Base-by-base conservation (phyloP, 169 alveolate genomes). In the Cryptosporidium felis region DNA sequence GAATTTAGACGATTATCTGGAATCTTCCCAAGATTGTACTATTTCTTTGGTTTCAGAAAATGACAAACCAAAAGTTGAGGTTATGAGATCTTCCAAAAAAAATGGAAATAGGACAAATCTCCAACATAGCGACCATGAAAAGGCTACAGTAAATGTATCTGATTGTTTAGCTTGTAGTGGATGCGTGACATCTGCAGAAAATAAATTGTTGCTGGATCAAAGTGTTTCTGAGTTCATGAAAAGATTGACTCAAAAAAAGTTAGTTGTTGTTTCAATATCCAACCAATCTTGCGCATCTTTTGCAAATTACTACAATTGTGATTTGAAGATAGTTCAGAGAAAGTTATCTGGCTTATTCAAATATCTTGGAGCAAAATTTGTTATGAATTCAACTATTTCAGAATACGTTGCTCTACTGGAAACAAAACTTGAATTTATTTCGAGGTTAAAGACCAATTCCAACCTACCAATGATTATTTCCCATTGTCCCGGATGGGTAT, bases 401-500 rank as follows among this genome's bases (percentile, higher is more conserved):
- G 94, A 89, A 44, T 88, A 62, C 59, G 59, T 89, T 41, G 65
- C 89, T 0, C 36, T 82, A 60, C 62, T 62, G 47, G 88, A 81
- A 58, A 49, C 89, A 60, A 88, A 60, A 67, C 49, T 10, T 34
- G 93, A 89, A 81, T 92, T 89, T 56, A 59, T 59, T 21, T 62
- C 60, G 2, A 80, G 93, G 28, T 66, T 62, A 51, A 51, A 82
- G 9, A 49, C 28, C 6, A 60, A 40, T 0, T 30, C 41, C 18
- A 60, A 60, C 3, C 45, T 91, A 23, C 96, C 97, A 14, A 56
- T 95, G 18, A 46, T 95, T 23, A 82, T 95, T 53, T 90, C 95
- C 14, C 98, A 96, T 81, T 96, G 98, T 61, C 98, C 98, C 3
- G 98, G 98, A 0, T 96, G 98, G 98, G 90, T 94, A 2, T 92